Percentiles rank a stretch among this genome's conserved stretches.
These are phyloP conservation scores for Penicillium nordicum DNA, from an alignment of 2,329 filamentous ascomycete species.

Conservation along the genomic window DNA sequence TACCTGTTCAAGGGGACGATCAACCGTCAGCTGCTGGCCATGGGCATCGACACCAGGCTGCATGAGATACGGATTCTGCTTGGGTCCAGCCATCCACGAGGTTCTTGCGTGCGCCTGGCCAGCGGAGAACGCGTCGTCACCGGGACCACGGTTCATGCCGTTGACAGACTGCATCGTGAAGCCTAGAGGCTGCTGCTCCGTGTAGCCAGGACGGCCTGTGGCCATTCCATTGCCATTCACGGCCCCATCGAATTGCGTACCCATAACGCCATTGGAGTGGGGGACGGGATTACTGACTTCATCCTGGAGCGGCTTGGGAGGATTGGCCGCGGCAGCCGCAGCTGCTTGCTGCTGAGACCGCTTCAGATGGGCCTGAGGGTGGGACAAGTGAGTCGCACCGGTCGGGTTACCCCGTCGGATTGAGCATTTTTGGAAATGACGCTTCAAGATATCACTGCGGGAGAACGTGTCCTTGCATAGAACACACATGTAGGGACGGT, in stretches of 20 bases:
- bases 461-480: slow-evolving; percentile 98
- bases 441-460: slow-evolving; percentile 95
- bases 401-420: slow-evolving; percentile 94
- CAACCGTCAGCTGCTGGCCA: slow-evolving; percentile 44
- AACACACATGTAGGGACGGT: slow-evolving; percentile 97
- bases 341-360: slow-evolving; percentile 51
- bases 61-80: slow-evolving; percentile 45
- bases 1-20: slow-evolving; percentile 44
- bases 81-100: slow-evolving; percentile 44
- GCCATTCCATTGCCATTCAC: slow-evolving; percentile 44
- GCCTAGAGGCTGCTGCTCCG: slow-evolving; percentile 44
- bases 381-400: slow-evolving; percentile 88
- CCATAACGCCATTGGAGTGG: slow-evolving; percentile 44
- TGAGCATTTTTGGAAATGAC: slow-evolving; percentile 98
- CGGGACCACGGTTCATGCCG: slow-evolving; percentile 41
- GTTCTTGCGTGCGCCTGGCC: slow-evolving; percentile 39
- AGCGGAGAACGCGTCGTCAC: slow-evolving; percentile 35
- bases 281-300: slow-evolving; percentile 45
- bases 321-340: slow-evolving; percentile 38
- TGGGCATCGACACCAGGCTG: slow-evolving; percentile 41
- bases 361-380: slow-evolving; percentile 85
- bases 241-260: slow-evolving; percentile 42
- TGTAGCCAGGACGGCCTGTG: slow-evolving; percentile 36
- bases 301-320: slow-evolving; percentile 43
- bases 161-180: slow-evolving; percentile 43